Base-by-base conservation (phyloP, 371 early-diverging fungal species). In the Mortierella sp. region DNA sequence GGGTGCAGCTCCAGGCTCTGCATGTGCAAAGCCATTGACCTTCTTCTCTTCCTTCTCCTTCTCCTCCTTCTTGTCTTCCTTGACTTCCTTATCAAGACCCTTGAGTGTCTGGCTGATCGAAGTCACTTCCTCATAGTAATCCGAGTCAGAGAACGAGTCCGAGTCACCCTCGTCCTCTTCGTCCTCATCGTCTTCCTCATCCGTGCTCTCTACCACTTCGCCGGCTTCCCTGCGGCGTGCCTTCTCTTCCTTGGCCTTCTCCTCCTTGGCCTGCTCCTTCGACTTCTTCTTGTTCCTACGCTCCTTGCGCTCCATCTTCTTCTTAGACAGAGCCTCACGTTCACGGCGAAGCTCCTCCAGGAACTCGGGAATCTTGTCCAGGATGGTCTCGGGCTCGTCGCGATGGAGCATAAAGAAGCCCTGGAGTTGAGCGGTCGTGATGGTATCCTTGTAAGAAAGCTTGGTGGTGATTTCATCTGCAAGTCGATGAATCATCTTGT, bases 341-440 rank as follows among this genome's bases (percentile, higher is more conserved):
- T 79, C 80, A n/a, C 30, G 63, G 3, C 7, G 29, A 16, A 79
- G 57, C 30, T 79, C 80, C 9, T 43, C 56, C 74, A 73, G 60
- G 52, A 79, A 79, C 1, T 28, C 80, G 18, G 73, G 74, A 0
- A 70, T 64, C 53, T 66, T 62, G 30, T 73, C 80, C 52, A 79
- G 4, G 28, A 73, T 79, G 21, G 29, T 64, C 58, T 79, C 80
- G 16, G 80, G 74, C 5, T 73, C 15, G 19, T 79, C 74, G 25
- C 80, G 80, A 26, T 73, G 70, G 12, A 73, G 63, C 80, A 79
- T 79, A 30, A 79, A 79, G 61, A 79, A 79, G 9, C 80, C 80
- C 28, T 87, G 86, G 9, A 87, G 53, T 63, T 87, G 86, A 19
- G 87, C 87, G 0, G 88, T 83, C 1, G 87, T 86, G 14, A 87